Base-by-base conservation (phyloP, 2,329 filamentous ascomycete species). In the Pochonia chlamydosporia region DNA sequence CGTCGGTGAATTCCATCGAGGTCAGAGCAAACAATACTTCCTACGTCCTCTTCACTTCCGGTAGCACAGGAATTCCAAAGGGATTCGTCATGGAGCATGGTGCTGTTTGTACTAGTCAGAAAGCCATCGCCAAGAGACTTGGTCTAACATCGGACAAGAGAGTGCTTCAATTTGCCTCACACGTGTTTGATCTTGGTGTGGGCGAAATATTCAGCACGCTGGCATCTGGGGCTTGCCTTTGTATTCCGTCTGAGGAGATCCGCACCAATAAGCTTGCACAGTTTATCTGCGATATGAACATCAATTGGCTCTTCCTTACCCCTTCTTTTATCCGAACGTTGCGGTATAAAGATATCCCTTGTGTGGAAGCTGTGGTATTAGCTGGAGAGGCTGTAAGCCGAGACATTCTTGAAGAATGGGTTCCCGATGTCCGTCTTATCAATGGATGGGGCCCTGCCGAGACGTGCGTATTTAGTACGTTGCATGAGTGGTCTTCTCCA, bases 131-230 rank as follows among this genome's bases (percentile, higher is more conserved):
- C 14, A 18, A 20, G 23, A 14, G 35, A 9, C 23, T 45, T 3
- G 11, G 18, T 3, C 28, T 47, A 10, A 39, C 21, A 3, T 14
- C 41, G 9, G 21, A 33, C 3, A 20, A 24, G 6, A 44, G 52
- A 2, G 41, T 41, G 11, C 36, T 53, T 14, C 47, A 51, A 24
- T 52, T 51, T 21, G 46, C 49, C n/a, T 33, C 31, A 16, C 52
- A 52, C 21, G 39, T 43, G 16, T 54, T 52, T 40, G 52, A 54
- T 26, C 30, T 35, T 4, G 36, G 43, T 18, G 37, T 50, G 10
- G 9, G n/a, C 7, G 52, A 51, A 21, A 49, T 54, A 14, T 42
- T 54, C 23, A n/a, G 20, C n/a, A 36, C 47, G 7, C 44, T 54
- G 3, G 13, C 45, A 6, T 40, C n/a, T 23, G 52, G 52, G 3